Base-by-base conservation (phyloP, 176 grass and related monocot genomes). In the Lolium rigidum region DNA sequence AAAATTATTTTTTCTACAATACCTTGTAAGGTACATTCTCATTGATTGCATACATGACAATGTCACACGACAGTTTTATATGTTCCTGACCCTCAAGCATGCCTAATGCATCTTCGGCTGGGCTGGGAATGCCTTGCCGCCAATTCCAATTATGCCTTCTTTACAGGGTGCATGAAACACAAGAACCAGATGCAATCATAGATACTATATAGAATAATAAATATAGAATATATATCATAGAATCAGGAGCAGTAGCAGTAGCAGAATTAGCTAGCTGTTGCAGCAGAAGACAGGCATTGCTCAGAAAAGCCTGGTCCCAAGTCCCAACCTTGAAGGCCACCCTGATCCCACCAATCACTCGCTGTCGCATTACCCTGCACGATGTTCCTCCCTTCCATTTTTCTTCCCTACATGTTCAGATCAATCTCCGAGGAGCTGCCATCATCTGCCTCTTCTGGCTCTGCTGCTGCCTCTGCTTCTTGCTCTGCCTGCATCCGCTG, bases 321-420 rank as follows among this genome's bases (percentile, higher is more conserved):
- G 63, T 52, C 85, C 78, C 74, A 83, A 21, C 43, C 58, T 88
- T 79, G 81, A 44, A 87, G 68, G 81, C 78, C 79, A 69, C 81
- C 68, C 58, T 39, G 28, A 85, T 85, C 76, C 66, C 66, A 57
- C 69, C 82, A 87, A 64, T 89, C 74, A 72, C n/a, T 61, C 49
- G 17, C 61, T 75, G 65, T 39, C 52, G 51, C 83, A 82, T 83
- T 86, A 66, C 71, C 58, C 57, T 41, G 52, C 81, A 78, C 79
- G 72, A 90, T 86, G 84, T 86, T 82, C 46, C 54, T 22, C 12
- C 20, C 64, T 69, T 70, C 80, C 80, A 43, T 63, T 50, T 47
- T 20, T 28, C 11, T 73, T 82, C 4, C 56, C 89, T 96, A 96
- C 80, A 79, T 96, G 78, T 93, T 96, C 15, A 96, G 94, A 92